phyloP scores from a whole-genome alignment of 345 rosid species.

The Salix suchowensis region DNA sequence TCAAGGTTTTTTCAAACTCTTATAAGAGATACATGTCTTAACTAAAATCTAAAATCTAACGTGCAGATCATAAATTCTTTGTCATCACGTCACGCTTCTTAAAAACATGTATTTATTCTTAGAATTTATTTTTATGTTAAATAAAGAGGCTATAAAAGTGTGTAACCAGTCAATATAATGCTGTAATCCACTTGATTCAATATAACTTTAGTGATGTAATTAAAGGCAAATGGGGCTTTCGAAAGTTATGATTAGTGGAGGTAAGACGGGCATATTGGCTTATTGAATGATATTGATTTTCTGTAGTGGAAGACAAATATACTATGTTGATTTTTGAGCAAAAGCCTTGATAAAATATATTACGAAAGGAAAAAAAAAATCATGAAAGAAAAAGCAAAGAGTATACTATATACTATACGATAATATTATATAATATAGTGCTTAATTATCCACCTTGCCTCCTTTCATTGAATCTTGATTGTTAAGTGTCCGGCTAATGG shows the following conservation, averaged over 20 bases:
- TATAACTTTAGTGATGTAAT: not conserved
- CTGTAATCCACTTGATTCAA: not conserved
- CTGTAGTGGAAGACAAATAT: not conserved
- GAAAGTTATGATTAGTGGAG: not conserved
- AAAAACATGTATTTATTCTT: too few species aligned
- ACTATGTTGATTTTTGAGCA: not conserved
- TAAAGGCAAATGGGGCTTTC: not conserved
- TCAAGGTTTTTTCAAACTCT: rapidly evolving
- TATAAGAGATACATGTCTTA: too few species aligned
- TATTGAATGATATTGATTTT: not conserved
- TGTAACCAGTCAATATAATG: not conserved
- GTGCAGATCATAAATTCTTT: too few species aligned
- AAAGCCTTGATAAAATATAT: not conserved
- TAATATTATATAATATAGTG: not conserved
- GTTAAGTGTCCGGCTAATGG: not conserved
- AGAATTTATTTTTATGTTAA: too few species aligned
- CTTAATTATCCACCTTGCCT: not conserved
- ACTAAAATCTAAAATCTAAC: rapidly evolving
- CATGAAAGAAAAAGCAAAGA: not conserved
- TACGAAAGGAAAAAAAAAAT: too few species aligned
- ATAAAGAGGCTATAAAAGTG: not conserved
- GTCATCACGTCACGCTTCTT: too few species aligned
- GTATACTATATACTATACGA: not conserved
- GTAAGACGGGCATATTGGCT: not conserved
- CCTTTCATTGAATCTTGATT: not conserved